phyloP scores from a whole-genome alignment of 139 green algal species.

The Auxenochlorella protothecoides region DNA sequence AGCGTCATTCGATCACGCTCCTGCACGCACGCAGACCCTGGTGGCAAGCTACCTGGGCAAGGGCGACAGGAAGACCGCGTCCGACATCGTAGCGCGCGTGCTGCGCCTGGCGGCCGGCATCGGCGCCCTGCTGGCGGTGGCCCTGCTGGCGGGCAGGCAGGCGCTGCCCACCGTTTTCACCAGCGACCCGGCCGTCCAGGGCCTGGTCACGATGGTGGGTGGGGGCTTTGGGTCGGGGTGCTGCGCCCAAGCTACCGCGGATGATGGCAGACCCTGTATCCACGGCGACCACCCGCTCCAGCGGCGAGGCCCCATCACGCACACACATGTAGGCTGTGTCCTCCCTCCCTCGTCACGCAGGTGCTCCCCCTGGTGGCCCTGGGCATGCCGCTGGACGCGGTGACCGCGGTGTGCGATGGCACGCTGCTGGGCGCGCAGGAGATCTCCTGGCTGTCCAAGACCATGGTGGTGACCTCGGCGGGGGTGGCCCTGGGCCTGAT shows the following conservation, averaged over 20 bases:
- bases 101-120: conserved; percentile 12
- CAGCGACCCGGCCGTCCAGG: conserved; percentile 14
- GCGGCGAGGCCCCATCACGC: background rate
- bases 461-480: conserved; percentile 11
- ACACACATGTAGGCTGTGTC: background rate
- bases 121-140: conserved; percentile 8
- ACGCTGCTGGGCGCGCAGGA: conserved; percentile 25
- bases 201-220: conserved; percentile 3
- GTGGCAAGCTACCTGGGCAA: conserved; percentile 21
- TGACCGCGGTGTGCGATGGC: conserved; percentile 26
- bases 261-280: background rate
- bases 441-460: conserved; percentile 15
- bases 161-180: conserved; percentile 25
- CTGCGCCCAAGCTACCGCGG: too few species aligned
- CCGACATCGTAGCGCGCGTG: conserved; percentile 17
- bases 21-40: conserved; percentile 9
- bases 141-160: conserved; percentile 3
- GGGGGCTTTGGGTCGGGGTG: background rate
- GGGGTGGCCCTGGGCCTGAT: conserved; percentile 3
- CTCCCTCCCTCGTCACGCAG: background rate
- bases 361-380: conserved; percentile 25
- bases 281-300: background rate
- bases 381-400: conserved; percentile 29
- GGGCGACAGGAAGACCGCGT: conserved; percentile 11
- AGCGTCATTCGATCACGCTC: too few species aligned